Evolutionary conservation across 2,329 filamentous ascomycete species (phyloP).

Genomic region (Rhynchosporium graminicola): DNA sequence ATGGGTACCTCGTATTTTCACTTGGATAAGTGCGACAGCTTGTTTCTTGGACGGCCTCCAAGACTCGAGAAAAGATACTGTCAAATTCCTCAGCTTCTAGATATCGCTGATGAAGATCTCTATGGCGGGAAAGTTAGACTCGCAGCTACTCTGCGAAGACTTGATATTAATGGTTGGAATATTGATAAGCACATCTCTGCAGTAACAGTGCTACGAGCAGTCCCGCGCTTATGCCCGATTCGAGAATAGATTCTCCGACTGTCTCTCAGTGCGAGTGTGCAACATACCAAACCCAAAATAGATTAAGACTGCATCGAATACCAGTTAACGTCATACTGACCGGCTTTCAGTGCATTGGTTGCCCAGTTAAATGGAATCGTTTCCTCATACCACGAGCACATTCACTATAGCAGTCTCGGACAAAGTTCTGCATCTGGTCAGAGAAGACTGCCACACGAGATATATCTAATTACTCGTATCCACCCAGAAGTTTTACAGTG

Average conservation of each 20-base stretch:
- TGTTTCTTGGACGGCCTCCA: conserved; percentile 21
- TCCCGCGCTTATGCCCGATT: conserved; percentile 12
- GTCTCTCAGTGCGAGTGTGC: conserved; percentile 14
- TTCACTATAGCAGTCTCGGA: conserved; percentile 9
- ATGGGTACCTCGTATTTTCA: conserved; percentile 15
- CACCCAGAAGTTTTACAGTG: conserved; percentile 20
- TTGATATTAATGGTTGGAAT: conserved; percentile 21
- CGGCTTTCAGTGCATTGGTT: background rate
- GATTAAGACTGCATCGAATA: background rate
- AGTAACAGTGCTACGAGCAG: conserved; percentile 18
- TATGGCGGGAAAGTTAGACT: conserved; percentile 11
- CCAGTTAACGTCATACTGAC: background rate
- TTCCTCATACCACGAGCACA: conserved; percentile 12
- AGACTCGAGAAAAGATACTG: conserved; percentile 18
- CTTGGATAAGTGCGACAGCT: conserved; percentile 16
- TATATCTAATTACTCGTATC: conserved; percentile 14
- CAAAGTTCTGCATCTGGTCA: background rate
- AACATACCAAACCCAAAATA: conserved; percentile 17
- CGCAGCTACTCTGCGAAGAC: background rate
- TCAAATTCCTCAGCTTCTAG: conserved; percentile 15
- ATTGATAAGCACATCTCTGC: conserved; percentile 20
- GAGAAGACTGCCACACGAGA: background rate
- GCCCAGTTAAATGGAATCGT: conserved; percentile 10
- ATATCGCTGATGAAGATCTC: conserved; percentile 21
- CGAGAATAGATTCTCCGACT: conserved; percentile 20